These are phyloP conservation scores for Leishmania gerbilli DNA, from an alignment of 208 protist species.

Conservation along the genomic window DNA sequence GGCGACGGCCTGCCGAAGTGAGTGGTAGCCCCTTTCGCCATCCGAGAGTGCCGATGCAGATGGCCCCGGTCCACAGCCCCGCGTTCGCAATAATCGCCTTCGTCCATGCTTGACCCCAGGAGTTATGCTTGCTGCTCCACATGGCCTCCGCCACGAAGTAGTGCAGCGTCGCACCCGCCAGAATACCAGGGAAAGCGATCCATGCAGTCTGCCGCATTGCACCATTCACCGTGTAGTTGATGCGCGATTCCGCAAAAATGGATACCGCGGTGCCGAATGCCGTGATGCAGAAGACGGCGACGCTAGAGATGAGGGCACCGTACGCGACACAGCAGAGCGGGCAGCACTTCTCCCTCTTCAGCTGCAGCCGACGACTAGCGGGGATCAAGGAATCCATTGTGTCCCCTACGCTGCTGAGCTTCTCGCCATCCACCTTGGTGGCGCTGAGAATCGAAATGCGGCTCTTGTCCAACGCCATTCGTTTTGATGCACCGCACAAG, in stretches of 20 bases:
- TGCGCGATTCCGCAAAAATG: constrained; percentile 66
- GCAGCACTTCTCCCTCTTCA: constrained; percentile 53
- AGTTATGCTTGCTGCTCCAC: constrained; percentile 79
- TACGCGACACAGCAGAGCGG: constrained; percentile 78
- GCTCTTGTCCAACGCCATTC: constrained; percentile 57
- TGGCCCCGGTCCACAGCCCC: constrained; percentile 47
- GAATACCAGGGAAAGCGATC: constrained; percentile 65
- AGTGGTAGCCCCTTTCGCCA: constrained; percentile 74
- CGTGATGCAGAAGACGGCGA: constrained; percentile 54
- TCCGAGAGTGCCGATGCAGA: constrained; percentile 56
- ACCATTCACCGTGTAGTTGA: constrained; percentile 85
- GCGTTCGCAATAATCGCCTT: constrained; percentile 82
- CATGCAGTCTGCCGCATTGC: constrained; percentile 72
- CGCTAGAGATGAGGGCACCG: constrained; percentile 55
- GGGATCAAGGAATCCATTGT: constrained; percentile 34
- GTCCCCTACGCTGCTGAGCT: constrained; percentile 58
- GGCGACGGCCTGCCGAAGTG: constrained; percentile 45
- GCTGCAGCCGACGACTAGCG: constrained; percentile 19
- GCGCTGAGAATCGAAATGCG: constrained; percentile 84
- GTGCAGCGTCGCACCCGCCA: constrained; percentile 75
- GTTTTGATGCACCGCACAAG: not conserved
- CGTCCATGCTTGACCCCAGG: constrained; percentile 87
- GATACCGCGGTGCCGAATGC: constrained; percentile 45
- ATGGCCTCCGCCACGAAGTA: constrained; percentile 87
- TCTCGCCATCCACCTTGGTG: constrained; percentile 66